Base-by-base conservation (phyloP, 495 filamentous ascomycete genomes). In the Penicillium manginii region DNA sequence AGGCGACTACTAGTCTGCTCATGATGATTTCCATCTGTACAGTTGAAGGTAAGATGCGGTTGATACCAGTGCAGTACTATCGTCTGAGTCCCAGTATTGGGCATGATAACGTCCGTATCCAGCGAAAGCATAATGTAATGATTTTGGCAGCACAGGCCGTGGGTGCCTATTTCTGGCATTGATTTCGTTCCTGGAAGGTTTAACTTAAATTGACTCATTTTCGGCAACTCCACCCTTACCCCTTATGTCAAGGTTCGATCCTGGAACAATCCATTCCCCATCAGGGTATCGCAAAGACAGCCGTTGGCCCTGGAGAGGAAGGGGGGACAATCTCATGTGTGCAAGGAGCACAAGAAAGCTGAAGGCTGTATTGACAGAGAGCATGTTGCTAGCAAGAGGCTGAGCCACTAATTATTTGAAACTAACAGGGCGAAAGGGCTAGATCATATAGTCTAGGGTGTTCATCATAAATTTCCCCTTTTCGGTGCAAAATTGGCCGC, bases 11-110 rank as follows among this genome's bases (percentile, higher is more conserved):
- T n/a, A 10, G 14, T n/a, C 7, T 15, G 5, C 4, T 9, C 26
- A 50, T 31, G 45, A 3, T 43, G 19, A 31, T 54, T 50, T 22
- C 15, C 32, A 8, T 10, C 21, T 18, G 35, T 49, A 58, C 45
- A 62, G 31, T 59, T 12, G 3, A 66, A 46, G 0, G 57, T 45
- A 23, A 78, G 48, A 42, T 68, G 49, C 3, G 69, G 49, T n/a
- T 73, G 72, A 40, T 74, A 72, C 76, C 77, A 80, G 57, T 78
- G 76, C 0, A 78, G 57, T 8, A 77, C 60, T 1, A 72, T 58
- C 3, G 68, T 71, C 7, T 64, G 50, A 17, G 42, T 60, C 4
- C 51, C 49, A 5, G 55, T 72, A 4, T 55, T 60, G 15, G 65
- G 62, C 6, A 66, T 17, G 18, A 71, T 50, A 5, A 70, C 76